Evolutionary conservation across 495 filamentous ascomycete genomes (phyloP), one percentile per base, ranked within the genome.

Genomic region (Penicillium egyptiacum): DNA sequence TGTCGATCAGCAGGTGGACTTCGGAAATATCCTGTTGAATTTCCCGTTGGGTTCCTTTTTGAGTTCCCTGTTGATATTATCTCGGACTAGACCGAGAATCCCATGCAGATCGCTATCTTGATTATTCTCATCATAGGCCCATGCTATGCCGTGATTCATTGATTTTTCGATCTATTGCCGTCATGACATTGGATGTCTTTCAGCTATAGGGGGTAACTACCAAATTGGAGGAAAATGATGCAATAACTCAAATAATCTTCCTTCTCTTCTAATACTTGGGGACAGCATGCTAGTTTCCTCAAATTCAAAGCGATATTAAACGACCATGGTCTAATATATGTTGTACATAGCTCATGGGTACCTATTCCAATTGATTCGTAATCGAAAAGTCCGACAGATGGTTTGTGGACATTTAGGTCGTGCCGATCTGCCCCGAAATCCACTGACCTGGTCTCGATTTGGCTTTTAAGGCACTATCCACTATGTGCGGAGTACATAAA

Each of bases 1-100:
- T 40, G 42, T 55, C 31, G 53, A 46, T 47, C 42, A 5, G 4
- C 31, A 4, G 42, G 12, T 43, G 26, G 53, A 39, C 53, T 42
- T 56, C 17, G 25, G 45, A 20, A 23, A n/a, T 56, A 10, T 23
- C 45, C 44, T 37, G 11, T 12, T 31, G 8, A 11, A 11, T 31
- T 10, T 11, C 10, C 25, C 25, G 25, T 25, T 25, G 25, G 5
- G 5, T 25, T 25, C 25, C n/a, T n/a, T n/a, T n/a, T 12, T 31
- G 8, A 11, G 9, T 31, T 10, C 9, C 10, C 10, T 11, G 30
- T 30, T 26, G 17, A n/a, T 23, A n/a, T 40, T 28, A n/a, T 31
- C 9, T 30, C 17, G 26, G 28, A 43, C 51, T 48, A 48, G 28
- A 16, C 3, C 31, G 16, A 4, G n/a, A 7, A 30, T 40, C 33